Percentiles rank a stretch among this genome's conserved stretches.
Conservation (phyloP, 2,329 filamentous ascomycete species). For the Alternaria incomplexa region DNA sequence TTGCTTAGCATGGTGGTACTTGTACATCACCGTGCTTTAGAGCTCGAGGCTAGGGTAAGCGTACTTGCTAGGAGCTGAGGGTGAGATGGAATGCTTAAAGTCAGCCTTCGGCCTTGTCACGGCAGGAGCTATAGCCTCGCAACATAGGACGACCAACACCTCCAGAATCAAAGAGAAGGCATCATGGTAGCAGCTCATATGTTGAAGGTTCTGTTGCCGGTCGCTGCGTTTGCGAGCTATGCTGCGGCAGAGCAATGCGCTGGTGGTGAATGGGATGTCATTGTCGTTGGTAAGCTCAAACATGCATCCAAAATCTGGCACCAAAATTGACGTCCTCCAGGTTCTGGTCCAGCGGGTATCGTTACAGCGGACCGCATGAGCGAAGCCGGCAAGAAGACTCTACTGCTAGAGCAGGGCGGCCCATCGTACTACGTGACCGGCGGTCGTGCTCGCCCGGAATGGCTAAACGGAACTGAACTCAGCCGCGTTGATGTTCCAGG, state of each 20-base stretch:
- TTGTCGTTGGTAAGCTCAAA: constrained; percentile 23
- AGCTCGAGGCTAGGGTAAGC: not conserved
- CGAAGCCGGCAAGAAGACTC: constrained; percentile 59
- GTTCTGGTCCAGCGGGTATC: constrained; percentile 60
- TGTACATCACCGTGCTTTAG: constrained; percentile 5
- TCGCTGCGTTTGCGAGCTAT: constrained; percentile 3
- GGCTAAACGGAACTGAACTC: constrained; percentile 57
- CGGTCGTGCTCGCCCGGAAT: constrained; percentile 55
- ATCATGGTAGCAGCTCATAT: constrained; percentile 15
- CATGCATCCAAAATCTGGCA: not conserved
- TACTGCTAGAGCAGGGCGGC: constrained; percentile 60
- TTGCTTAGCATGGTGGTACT: not conserved
- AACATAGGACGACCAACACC: not conserved
- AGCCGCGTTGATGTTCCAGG: constrained; percentile 62
- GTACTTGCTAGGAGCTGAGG: not conserved
- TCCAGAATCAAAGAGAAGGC: not conserved
- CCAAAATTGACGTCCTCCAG: constrained; percentile 4
- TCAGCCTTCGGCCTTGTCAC: not conserved
- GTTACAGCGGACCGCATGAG: constrained; percentile 60
- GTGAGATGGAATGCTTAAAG: constrained; percentile 4
- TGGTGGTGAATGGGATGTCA: constrained; percentile 30
- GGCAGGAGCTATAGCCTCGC: not conserved
- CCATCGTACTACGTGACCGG: constrained; percentile 58
- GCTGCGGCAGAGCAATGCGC: constrained; percentile 5
- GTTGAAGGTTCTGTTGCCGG: constrained; percentile 17